Base-by-base conservation (phyloP, 768 basidiomycete species). In the Lactarius sanguifluus region DNA sequence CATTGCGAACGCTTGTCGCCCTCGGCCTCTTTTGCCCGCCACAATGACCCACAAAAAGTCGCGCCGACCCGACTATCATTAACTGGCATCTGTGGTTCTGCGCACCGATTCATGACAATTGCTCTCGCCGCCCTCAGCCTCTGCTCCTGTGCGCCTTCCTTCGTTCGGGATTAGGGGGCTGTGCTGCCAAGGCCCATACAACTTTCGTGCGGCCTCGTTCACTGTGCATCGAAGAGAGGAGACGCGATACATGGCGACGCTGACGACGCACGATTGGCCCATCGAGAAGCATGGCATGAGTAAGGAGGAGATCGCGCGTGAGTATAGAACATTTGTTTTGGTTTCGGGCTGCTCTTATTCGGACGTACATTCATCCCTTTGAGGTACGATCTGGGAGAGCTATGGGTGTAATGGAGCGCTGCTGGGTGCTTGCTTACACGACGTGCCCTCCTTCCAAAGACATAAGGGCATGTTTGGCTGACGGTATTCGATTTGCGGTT, bases 261-360 rank as follows among this genome's bases (percentile, higher is more conserved):
- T 63, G 6, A 28, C 4, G 8, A 50, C 18, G 8, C 57, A 61
- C 1, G 25, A 16, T 1, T 5, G 32, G 9, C 1, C 9, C 2
- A 34, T 34, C 32, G 32, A 43, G 28, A 55, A 59, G 50, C 36
- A 40, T 28, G 65, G 65, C 7, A 60, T 60, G 12, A 30, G 28
- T 30, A 30, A 50, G 13, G 59, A 59, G 13, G 66, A 62, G 3
- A 18, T 67, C 5, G 8, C 30, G 12, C 66, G 66, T 67, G 61
- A 67, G 66, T 61, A 23, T 16, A 6, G 9, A 23, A 50, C 3
- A 13, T 34, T 30, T 13, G 1, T 57, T 23, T 41, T 34, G 5
- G 9, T 34, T 34, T 34, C 9, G 40, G 13, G 40, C 15, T 30
- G 28, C 28, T 30, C 28, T 30, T 30, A 30, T 30, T 30, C 28